phyloP scores from a whole-genome alignment of 2,329 filamentous ascomycete species.

The Colletotrichum sp. region DNA sequence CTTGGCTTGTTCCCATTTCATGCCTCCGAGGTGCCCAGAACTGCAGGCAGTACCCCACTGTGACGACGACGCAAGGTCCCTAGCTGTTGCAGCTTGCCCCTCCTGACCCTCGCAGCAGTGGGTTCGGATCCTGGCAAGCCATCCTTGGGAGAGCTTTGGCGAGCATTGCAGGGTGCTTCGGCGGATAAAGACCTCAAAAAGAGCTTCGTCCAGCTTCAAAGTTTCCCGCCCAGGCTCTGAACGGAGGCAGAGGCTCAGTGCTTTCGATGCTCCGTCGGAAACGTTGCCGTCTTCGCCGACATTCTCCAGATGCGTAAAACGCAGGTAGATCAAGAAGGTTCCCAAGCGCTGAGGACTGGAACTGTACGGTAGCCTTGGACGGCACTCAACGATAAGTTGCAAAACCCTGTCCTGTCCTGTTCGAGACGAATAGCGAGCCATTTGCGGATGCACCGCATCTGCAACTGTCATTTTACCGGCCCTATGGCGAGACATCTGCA shows the following conservation, averaged over 20 bases:
- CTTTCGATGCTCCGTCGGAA: background rate
- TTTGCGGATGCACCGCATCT: slow-evolving; percentile 6
- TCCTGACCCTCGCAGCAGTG: background rate
- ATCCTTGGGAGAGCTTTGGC: background rate
- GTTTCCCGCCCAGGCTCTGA: background rate
- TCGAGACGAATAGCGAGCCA: background rate
- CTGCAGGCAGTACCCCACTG: background rate
- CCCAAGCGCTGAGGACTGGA: background rate
- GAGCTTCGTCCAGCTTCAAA: background rate
- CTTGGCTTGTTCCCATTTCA: background rate
- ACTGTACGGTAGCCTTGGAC: background rate
- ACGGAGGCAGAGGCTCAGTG: background rate
- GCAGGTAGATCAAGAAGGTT: background rate
- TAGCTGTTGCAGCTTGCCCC: background rate
- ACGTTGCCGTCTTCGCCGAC: background rate
- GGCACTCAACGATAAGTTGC: background rate
- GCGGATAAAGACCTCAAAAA: background rate
- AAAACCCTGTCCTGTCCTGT: background rate
- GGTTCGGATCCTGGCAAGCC: background rate
- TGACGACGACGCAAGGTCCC: background rate
- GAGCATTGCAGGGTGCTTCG: background rate
- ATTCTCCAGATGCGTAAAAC: background rate
- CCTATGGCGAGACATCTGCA: slow-evolving; percentile 33
- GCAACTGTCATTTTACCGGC: slow-evolving; percentile 33
- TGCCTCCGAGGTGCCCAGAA: background rate